These are phyloP conservation scores for Teratosphaeria zuluensis DNA, from an alignment of 2,329 filamentous ascomycete genomes.

Conservation along the genomic window DNA sequence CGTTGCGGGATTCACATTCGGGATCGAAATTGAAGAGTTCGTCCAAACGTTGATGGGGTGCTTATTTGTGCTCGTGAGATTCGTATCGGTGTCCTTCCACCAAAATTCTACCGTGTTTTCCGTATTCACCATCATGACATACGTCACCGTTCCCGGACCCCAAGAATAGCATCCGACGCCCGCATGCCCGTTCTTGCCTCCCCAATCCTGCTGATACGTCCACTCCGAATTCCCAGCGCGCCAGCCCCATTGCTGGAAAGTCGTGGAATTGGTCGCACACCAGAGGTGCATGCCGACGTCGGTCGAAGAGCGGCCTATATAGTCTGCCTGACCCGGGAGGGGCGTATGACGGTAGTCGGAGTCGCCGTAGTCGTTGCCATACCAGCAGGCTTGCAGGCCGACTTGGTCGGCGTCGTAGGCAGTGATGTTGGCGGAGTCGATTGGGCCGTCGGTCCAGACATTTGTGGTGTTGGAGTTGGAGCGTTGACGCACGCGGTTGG, in stretches of 20 bases:
- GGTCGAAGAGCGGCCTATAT: slow-evolving; percentile 7
- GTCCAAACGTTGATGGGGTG: slow-evolving; percentile 35
- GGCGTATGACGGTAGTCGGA: slow-evolving; percentile 23
- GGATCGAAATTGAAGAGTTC: slow-evolving; percentile 7
- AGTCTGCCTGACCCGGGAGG: slow-evolving; percentile 23
- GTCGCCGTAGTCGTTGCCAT: slow-evolving; percentile 27
- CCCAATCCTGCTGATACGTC: slow-evolving; percentile 29
- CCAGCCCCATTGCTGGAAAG: slow-evolving; percentile 35
- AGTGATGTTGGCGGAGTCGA: slow-evolving; percentile 23
- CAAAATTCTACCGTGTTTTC: slow-evolving; percentile 32
- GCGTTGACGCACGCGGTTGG: slow-evolving; percentile 31
- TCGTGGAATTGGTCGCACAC: slow-evolving; percentile 31
- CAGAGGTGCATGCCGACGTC: slow-evolving; percentile 35
- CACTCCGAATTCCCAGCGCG: slow-evolving; percentile 28
- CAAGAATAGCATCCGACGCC: slow-evolving; percentile 37
- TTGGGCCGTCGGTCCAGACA: slow-evolving; percentile 31
- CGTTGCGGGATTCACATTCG: slow-evolving; percentile 29
- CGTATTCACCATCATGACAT: slow-evolving; percentile 33
- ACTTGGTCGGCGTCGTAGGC: slow-evolving; percentile 24
- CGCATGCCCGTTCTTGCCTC: slow-evolving; percentile 32
- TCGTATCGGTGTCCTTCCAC: slow-evolving; percentile 36
- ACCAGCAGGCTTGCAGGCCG: slow-evolving; percentile 31
- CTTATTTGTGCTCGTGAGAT: slow-evolving; percentile 13
- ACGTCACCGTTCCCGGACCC: slow-evolving; percentile 29
- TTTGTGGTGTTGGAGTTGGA: slow-evolving; percentile 29